These are phyloP conservation scores for Plenodomus lindquistii DNA, from an alignment of 2,329 filamentous ascomycete species.

Conservation along the genomic window DNA sequence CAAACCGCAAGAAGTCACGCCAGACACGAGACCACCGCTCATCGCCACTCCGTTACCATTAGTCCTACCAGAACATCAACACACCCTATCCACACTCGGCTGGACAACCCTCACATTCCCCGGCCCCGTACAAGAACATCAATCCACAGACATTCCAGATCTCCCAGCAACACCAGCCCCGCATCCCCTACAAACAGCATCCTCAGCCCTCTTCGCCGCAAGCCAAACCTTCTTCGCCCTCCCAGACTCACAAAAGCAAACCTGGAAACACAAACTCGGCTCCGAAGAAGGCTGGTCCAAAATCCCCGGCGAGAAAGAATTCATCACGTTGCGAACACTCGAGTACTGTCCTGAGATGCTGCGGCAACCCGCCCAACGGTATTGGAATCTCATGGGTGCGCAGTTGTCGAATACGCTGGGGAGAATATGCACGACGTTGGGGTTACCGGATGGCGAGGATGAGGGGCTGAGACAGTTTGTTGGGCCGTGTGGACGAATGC, in stretches of 20 bases:
- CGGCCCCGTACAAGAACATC: slow-evolving; percentile 3
- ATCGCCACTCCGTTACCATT: slow-evolving; percentile 30
- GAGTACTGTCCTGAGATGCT: slow-evolving; percentile 38
- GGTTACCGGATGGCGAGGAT: slow-evolving; percentile 12
- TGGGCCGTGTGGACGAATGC: slow-evolving; percentile 28
- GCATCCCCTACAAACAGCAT: slow-evolving; percentile 39
- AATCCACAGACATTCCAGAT: neutral
- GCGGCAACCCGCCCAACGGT: slow-evolving; percentile 31
- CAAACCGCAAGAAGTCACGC: neutral
- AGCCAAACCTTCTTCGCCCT: slow-evolving; percentile 39
- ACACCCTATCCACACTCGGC: slow-evolving; percentile 34
- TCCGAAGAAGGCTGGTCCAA: slow-evolving; percentile 43
- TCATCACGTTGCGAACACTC: slow-evolving; percentile 42
- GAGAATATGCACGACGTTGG: slow-evolving; percentile 27
- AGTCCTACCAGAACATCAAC: slow-evolving; percentile 39
- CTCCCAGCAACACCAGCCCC: slow-evolving; percentile 1
- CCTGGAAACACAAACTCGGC: slow-evolving; percentile 39
- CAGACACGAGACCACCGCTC: slow-evolving; percentile 27
- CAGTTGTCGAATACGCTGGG: slow-evolving; percentile 30
- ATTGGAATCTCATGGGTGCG: slow-evolving; percentile 39
- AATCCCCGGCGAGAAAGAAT: slow-evolving; percentile 45
- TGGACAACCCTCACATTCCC: slow-evolving; percentile 44
- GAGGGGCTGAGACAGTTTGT: slow-evolving; percentile 30
- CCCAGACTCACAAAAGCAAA: slow-evolving; percentile 25
- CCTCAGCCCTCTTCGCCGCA: slow-evolving; percentile 32